Evolutionary conservation across 1,139 yeast genomes (phyloP), one percentile per base, ranked within the genome.

Genomic region (Barnettozyma hawaiiensis): DNA sequence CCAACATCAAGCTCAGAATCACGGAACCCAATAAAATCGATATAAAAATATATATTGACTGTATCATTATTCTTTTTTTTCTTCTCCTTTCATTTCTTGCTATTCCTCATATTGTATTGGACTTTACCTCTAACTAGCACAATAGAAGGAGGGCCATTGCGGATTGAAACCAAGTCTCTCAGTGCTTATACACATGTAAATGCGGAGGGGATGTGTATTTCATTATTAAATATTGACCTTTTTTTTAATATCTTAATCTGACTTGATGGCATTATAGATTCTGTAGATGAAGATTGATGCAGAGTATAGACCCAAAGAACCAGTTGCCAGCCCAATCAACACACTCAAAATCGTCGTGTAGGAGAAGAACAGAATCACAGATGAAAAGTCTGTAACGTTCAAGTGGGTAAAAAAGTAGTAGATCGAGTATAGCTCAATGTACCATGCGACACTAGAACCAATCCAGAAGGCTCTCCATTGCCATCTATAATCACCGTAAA

Each of bases 381-480:
- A 81, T n/a, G 85, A 78, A 53, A 82, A 74, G 50, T 85, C 95
- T 33, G 73, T 69, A 31, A 81, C 72, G 46, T 75, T 72, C 58
- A 82, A 66, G 51, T 73, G 70, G 39, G 64, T 66, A 46, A 77
- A 55, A 57, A 79, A 77, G 60, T 86, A 85, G 57, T 83, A 84
- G 19, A 83, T 57, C 8, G 94, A 78, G 59, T 85, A 85, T 3
- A 70, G 64, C 55, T 77, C 76, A 48, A 87, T 72, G 65, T 83
- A 86, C 71, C 83, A 71, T 21, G 89, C 78, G 24, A 78, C 73
- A 47, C 89, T 78, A 1, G 86, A 73, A 4, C 95, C 89, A 31
- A 80, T 78, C 48, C 78, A 62, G 61, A 85, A 86, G 15, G 89
- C 71, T 51, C 82, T 71, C 96, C 96, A 87, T 59, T 85, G 86